Percentiles rank a stretch among this genome's conserved stretches.
Conservation (phyloP, 768 basidiomycete genomes). For the Arthromyces matolae region DNA sequence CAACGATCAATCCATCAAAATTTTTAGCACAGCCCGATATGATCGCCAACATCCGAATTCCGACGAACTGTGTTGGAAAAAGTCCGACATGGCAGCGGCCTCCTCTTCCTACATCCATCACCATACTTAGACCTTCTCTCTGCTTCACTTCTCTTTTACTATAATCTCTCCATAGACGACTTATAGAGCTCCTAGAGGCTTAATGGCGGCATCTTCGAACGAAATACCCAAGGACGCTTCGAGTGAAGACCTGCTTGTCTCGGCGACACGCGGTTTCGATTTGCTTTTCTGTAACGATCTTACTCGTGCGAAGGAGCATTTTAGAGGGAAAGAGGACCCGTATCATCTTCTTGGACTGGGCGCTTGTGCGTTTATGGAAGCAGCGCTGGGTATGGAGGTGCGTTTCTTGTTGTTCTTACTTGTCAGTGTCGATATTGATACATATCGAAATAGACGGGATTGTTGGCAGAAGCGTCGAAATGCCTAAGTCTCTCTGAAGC, state of each 20-base stretch:
- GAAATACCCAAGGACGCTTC: neutral
- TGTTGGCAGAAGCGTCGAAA: conserved; percentile 61
- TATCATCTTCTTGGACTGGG: conserved; percentile 74
- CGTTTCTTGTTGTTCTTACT: conserved; percentile 17
- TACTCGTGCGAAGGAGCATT: conserved; percentile 45
- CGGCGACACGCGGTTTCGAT: conserved; percentile 57
- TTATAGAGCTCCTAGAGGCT: neutral
- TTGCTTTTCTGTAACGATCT: conserved; percentile 68
- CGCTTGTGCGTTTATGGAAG: conserved; percentile 71
- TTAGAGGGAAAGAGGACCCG: conserved; percentile 52
- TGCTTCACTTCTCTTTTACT: neutral
- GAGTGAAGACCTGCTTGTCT: conserved; percentile 25
- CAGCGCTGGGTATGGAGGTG: conserved; percentile 80
- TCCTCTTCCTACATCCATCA: neutral
- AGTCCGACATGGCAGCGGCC: neutral
- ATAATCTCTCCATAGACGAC: neutral
- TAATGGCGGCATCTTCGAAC: neutral
- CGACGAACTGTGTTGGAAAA: neutral
- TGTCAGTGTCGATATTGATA: neutral
- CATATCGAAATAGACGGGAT: conserved; percentile 36
- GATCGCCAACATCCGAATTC: neutral
- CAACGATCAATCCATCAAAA: too few relatives aligned
- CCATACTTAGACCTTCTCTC: too few relatives aligned
- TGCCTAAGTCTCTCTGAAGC: conserved; percentile 58
- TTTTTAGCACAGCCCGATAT: neutral